Base-by-base conservation (phyloP, 345 rosid species). In the Leavenworthia alabamica region DNA sequence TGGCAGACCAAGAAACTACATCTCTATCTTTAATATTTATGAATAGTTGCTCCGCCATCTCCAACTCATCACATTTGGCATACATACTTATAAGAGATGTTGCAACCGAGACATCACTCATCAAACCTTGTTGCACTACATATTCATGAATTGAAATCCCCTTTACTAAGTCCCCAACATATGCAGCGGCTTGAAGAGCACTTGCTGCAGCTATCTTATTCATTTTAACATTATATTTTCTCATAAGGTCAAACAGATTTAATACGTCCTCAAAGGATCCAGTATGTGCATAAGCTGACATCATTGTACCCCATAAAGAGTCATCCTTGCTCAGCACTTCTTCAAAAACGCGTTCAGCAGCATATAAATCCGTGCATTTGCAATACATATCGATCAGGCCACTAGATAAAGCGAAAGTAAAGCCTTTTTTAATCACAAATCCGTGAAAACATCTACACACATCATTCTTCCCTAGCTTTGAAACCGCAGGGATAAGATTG, bases 401-500 rank as follows among this genome's bases (percentile, higher is more conserved):
- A 71, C 77, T 79, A 2, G 59, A 79, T 50, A 78, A 66, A 63
- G 23, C 66, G 14, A 24, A 60, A 45, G 28, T 62, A 51, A 79
- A 79, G 35, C 75, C 81, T 64, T 47, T 82, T 64, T 48, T 74
- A 37, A 75, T 66, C 48, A 75, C 80, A 61, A 80, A 49, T 20
- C 86, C 73, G 64, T 85, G 92, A 56, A 82, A 56, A 68, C 73
- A 63, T 71, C 74, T 76, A 26, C 88, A 81, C 47, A 77, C 73
- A 70, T 33, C 55, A 8, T 66, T 27, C 27, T 71, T 74, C 19
- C 41, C 72, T 70, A 82, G 43, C 70, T 71, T 76, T 2, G 91
- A 82, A 54, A 81, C 81, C 53, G 82, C 86, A 4, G 84, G 88
- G 62, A 82, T 74, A 73, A 85, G 58, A 54, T 81, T 85, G 63